These are phyloP conservation scores for Vigna nakashimae DNA, from an alignment of 306 rosid genomes.

Conservation along the genomic window DNA sequence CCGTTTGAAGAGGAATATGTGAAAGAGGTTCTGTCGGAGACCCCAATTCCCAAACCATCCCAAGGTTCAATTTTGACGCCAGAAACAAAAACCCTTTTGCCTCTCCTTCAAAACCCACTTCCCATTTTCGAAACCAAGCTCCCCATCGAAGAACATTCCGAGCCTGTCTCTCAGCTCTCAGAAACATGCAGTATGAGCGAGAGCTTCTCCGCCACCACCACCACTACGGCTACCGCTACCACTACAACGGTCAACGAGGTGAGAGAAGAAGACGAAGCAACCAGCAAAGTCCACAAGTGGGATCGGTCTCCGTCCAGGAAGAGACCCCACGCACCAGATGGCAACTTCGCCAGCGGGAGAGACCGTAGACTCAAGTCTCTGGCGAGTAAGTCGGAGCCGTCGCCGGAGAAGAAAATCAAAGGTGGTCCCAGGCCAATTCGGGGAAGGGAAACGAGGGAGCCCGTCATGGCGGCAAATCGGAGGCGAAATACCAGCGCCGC, in stretches of 20 bases:
- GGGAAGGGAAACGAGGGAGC: slow-evolving; percentile 63
- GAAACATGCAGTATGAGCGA: slow-evolving; percentile 69
- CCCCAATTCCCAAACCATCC: slow-evolving; percentile 62
- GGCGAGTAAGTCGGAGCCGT: slow-evolving; percentile 53
- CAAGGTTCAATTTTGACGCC: slow-evolving; percentile 35
- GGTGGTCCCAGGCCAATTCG: slow-evolving; percentile 47
- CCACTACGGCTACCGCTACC: slow-evolving; percentile 53
- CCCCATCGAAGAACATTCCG: slow-evolving; percentile 48
- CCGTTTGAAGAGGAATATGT: slow-evolving; percentile 75
- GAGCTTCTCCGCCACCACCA: slow-evolving; percentile 66
- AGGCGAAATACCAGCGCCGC: slow-evolving; percentile 46
- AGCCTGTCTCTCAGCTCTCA: slow-evolving; percentile 60
- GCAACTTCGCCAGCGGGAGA: slow-evolving; percentile 44
- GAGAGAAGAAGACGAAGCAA: slow-evolving; percentile 82
- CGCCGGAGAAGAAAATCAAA: slow-evolving; percentile 60
- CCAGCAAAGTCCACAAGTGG: slow-evolving; percentile 58
- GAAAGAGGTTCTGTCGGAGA: slow-evolving; percentile 91
- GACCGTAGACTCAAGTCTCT: slow-evolving; percentile 54
- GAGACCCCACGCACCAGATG: slow-evolving; percentile 56
- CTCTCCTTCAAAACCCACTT: slow-evolving; percentile 4
- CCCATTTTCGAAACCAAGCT: slow-evolving; percentile 32
- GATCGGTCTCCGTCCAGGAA: slow-evolving; percentile 57
- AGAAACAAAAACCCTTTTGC: slow-evolving; percentile 47
- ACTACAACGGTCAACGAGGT: slow-evolving; percentile 64
- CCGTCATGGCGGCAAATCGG: slow-evolving; percentile 51